These are phyloP conservation scores for Aspergillus fumigatus DNA, from an alignment of 2,329 filamentous ascomycete species.

Conservation along the genomic window DNA sequence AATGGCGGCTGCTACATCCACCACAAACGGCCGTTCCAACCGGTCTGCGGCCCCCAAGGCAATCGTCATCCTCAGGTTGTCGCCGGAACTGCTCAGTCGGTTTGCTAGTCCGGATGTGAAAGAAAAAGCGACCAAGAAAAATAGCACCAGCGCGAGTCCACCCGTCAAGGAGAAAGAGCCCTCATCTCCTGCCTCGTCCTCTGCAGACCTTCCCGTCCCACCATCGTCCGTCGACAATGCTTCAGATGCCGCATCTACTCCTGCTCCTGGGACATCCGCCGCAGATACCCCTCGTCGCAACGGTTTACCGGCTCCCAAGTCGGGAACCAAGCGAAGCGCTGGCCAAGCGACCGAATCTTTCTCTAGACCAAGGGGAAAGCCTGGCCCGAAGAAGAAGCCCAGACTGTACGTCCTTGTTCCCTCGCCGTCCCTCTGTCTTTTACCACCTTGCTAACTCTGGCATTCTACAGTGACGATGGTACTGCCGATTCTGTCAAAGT, in stretches of 20 bases:
- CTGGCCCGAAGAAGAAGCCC: conserved; percentile 94
- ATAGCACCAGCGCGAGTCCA: conserved; percentile 16
- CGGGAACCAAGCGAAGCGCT: conserved; percentile 56
- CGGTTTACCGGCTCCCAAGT: conserved; percentile 65
- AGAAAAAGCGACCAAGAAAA: conserved; percentile 17
- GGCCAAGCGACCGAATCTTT: conserved; percentile 54
- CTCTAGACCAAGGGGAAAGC: conserved; percentile 75
- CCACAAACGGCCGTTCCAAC: conserved; percentile 35
- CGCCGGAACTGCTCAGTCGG: conserved; percentile 31
- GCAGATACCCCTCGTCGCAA: conserved; percentile 65
- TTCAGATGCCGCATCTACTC: conserved; percentile 38
- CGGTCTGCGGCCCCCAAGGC: conserved; percentile 27
- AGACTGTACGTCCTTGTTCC: conserved; percentile 66
- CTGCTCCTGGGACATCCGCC: conserved; percentile 36
- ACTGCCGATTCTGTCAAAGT: conserved; percentile 40
- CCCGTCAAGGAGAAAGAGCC: conserved; percentile 25
- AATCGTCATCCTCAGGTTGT: conserved; percentile 38
- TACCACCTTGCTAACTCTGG: not conserved
- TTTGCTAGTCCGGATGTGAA: conserved; percentile 26
- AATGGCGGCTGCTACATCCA: conserved; percentile 19
- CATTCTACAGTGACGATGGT: conserved; percentile 45
- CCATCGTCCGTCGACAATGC: conserved; percentile 39
- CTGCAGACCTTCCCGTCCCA: conserved; percentile 30
- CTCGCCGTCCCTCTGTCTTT: not conserved
- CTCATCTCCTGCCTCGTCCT: conserved; percentile 35